Evolutionary conservation across 2,329 filamentous ascomycete species (phyloP).

Genomic region (Harringtonia lauricola): DNA sequence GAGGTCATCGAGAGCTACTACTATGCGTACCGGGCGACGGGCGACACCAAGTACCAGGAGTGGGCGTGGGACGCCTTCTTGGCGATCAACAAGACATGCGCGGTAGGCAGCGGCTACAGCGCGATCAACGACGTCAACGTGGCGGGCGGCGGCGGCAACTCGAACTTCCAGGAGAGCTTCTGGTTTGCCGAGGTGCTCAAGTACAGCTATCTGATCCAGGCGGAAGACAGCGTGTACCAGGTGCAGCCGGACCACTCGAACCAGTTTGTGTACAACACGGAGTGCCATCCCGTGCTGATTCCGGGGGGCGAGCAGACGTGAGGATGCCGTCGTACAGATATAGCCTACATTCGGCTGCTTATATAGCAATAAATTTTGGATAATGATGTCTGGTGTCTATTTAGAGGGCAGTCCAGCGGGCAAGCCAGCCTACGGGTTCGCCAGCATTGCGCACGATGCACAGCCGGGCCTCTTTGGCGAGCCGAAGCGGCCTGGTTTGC

Average conservation of each 20-base stretch:
- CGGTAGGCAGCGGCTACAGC: constrained; percentile 55
- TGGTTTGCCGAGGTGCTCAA: constrained; percentile 83
- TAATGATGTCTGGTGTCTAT: too few relatives aligned
- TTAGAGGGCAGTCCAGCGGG: constrained; percentile 18
- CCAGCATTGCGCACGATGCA: constrained; percentile 80
- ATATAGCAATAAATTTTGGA: too few relatives aligned
- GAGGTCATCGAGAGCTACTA: constrained; percentile 80
- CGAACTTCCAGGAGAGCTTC: constrained; percentile 75
- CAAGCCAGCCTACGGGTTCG: constrained; percentile 67
- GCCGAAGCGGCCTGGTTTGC: constrained; percentile 1
- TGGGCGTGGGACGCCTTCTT: constrained; percentile 75
- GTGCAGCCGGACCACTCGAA: constrained; percentile 33
- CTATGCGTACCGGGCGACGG: constrained; percentile 75
- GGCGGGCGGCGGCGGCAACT: constrained; percentile 45
- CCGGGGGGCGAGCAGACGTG: background rate
- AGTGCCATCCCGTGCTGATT: constrained; percentile 28
- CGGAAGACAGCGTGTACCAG: constrained; percentile 44
- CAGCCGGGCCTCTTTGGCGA: constrained; percentile 31
- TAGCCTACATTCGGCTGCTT: too few relatives aligned
- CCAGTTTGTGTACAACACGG: constrained; percentile 38
- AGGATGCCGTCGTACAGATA: too few relatives aligned
- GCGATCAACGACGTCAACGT: constrained; percentile 56
- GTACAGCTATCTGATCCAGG: constrained; percentile 66
- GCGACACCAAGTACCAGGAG: constrained; percentile 64
- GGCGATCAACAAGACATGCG: constrained; percentile 52